A percentile compares a stretch with the other conserved stretches of the same genome.
phyloP scores from a whole-genome alignment of 139 green algal species.

The Chlorella sp. region DNA sequence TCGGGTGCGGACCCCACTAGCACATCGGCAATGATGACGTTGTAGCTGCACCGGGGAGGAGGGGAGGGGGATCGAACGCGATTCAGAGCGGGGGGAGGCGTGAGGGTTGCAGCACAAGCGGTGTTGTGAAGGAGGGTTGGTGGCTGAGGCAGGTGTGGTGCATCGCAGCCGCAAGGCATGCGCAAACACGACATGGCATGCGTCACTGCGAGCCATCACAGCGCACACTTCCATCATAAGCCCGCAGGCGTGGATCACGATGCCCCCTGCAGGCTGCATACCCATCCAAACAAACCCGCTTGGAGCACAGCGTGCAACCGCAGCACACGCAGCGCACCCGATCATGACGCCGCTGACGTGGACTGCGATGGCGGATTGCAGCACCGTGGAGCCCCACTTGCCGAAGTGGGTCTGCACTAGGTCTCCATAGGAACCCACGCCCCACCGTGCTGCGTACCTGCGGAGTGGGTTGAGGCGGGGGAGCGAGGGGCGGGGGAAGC shows the following conservation, averaged over 20 bases:
- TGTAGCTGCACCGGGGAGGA: slow-evolving; percentile 18
- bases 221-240: too few relatives aligned
- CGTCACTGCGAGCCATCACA: too few relatives aligned
- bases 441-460: not conserved
- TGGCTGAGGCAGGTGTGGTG: not conserved
- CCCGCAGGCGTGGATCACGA: too few relatives aligned
- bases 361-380: slow-evolving; percentile 38
- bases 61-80: not conserved
- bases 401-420: slow-evolving; percentile 41
- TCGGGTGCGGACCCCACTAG: slow-evolving; percentile 12
- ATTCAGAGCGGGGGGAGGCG: not conserved
- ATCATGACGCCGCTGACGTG: slow-evolving; percentile 31
- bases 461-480: not conserved
- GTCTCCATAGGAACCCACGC: slow-evolving; percentile 17
- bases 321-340: not conserved
- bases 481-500: not conserved
- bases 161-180: too few relatives aligned
- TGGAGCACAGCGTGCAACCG: too few relatives aligned
- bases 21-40: slow-evolving; percentile 40
- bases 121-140: too few relatives aligned
- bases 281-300: too few relatives aligned
- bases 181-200: not conserved
- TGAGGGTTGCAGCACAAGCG: too few relatives aligned
- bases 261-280: too few relatives aligned
- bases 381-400: not conserved